phyloP scores from a whole-genome alignment of 345 rosid species.

The Gossypium arboreum region DNA sequence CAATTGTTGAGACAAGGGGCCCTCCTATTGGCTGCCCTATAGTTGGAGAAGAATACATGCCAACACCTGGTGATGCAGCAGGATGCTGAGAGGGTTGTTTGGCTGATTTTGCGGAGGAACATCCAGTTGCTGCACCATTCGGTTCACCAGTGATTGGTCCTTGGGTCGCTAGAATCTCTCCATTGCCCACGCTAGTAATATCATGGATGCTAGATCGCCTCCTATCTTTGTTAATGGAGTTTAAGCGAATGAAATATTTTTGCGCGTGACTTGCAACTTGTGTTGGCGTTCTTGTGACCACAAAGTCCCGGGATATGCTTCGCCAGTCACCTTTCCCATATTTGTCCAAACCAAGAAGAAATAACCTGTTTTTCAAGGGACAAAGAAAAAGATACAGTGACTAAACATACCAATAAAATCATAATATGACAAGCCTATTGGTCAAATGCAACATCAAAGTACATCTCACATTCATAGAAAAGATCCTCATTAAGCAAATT shows the following conservation, averaged over 20 bases:
- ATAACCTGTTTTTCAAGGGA: slow-evolving; percentile 52
- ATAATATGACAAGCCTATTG: background rate
- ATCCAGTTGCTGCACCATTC: slow-evolving; percentile 46
- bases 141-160: slow-evolving; percentile 92
- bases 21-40: slow-evolving; percentile 83
- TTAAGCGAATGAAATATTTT: slow-evolving; percentile 83
- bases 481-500: background rate
- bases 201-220: slow-evolving; percentile 96
- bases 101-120: slow-evolving; percentile 45
- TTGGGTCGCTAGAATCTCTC: slow-evolving; percentile 61
- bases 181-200: slow-evolving; percentile 77
- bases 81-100: slow-evolving; percentile 56
- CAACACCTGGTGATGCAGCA: slow-evolving; percentile 40
- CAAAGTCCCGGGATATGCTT: slow-evolving; percentile 92
- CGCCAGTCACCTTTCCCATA: slow-evolving; percentile 99
- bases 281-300: slow-evolving; percentile 94
- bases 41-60: slow-evolving; percentile 34
- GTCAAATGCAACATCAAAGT: background rate
- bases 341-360: slow-evolving; percentile 94
- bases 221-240: slow-evolving; percentile 91
- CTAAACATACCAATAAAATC: slow-evolving; percentile 7
- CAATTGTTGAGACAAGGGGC: slow-evolving; percentile 75
- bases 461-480: background rate
- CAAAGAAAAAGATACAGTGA: slow-evolving; percentile 5
- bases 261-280: slow-evolving; percentile 99